Percentiles rank a stretch among this genome's conserved stretches.
These are phyloP conservation scores for Ligustrum vulgare DNA, from an alignment of 257 asterid species.

Conservation along the genomic window DNA sequence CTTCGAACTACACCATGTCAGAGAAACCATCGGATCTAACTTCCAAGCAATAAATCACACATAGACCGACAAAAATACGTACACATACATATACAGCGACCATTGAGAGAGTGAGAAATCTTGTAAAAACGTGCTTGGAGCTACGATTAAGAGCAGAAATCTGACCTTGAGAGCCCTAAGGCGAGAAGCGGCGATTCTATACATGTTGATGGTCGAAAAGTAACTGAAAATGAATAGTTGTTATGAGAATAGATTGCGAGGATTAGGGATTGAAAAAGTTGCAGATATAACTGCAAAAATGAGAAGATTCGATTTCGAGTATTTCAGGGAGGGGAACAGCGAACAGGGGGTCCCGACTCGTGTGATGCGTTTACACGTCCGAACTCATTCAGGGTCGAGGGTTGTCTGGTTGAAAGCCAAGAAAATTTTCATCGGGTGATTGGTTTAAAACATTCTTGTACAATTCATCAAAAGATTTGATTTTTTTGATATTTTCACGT, in stretches of 20 bases:
- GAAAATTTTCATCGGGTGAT: too few relatives aligned
- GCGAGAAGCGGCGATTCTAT: slow-evolving; percentile 63
- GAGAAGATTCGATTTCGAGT: background rate
- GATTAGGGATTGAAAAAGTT: background rate
- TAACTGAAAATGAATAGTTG: background rate
- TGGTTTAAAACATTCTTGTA: too few relatives aligned
- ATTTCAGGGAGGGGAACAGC: background rate
- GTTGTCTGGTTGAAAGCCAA: too few relatives aligned
- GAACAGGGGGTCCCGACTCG: background rate
- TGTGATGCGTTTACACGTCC: background rate
- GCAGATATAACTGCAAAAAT: background rate
- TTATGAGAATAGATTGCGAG: background rate
- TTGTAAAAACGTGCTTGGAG: background rate
- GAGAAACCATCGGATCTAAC: background rate
- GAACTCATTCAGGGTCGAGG: background rate
- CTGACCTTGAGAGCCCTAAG: slow-evolving; percentile 66
- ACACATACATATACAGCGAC: background rate
- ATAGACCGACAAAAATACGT: background rate
- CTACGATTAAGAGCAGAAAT: background rate
- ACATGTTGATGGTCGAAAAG: slow-evolving; percentile 40
- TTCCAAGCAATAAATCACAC: background rate
- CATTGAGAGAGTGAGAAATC: background rate
- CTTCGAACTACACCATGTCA: background rate
- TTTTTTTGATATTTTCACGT: too few relatives aligned
- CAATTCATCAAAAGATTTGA: too few relatives aligned